Percentiles rank a stretch among this genome's conserved stretches.
Conservation (phyloP, 805 yeast genomes). For the Saccharomycopsis fibuligera region DNA sequence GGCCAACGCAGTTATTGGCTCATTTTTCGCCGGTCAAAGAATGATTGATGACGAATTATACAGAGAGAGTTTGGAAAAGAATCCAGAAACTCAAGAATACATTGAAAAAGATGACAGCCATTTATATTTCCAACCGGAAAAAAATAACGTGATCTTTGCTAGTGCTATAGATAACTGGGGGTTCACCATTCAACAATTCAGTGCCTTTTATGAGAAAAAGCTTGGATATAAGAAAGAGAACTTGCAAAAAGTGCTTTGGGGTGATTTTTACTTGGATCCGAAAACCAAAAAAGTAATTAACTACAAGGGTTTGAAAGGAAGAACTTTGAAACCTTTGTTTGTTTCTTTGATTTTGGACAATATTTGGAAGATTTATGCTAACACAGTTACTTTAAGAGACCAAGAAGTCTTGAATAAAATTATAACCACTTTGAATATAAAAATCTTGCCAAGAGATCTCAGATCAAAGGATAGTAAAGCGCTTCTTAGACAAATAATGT, state of each 20-base stretch:
- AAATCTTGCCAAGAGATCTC: slow-evolving; percentile 67
- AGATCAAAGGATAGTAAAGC: slow-evolving; percentile 69
- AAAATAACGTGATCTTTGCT: slow-evolving; percentile 85
- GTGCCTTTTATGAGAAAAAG: slow-evolving; percentile 77
- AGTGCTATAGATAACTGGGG: slow-evolving; percentile 98
- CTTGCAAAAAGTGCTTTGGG: slow-evolving; percentile 88
- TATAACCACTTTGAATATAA: slow-evolving; percentile 59
- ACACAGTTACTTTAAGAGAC: slow-evolving; percentile 48
- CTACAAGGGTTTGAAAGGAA: slow-evolving; percentile 55
- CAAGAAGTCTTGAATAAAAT: slow-evolving; percentile 70
- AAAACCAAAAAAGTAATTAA: slow-evolving; percentile 79
- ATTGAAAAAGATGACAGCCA: slow-evolving; percentile 75
- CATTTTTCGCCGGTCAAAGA: slow-evolving; percentile 87
- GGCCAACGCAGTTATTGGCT: slow-evolving; percentile 90
- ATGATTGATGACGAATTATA: slow-evolving; percentile 80
- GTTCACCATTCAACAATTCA: slow-evolving; percentile 81
- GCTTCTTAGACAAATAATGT: slow-evolving; percentile 60
- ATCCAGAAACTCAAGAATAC: slow-evolving; percentile 32
- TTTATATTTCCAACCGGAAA: slow-evolving; percentile 79
- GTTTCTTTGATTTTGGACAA: slow-evolving; percentile 82
- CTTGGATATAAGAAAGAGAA: slow-evolving; percentile 77
- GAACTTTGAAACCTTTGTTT: slow-evolving; percentile 70
- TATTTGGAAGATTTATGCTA: slow-evolving; percentile 86
- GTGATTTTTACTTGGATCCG: slow-evolving; percentile 84
- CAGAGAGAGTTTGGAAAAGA: slow-evolving; percentile 56